Percentiles rank a stretch among this genome's conserved stretches.
Evolutionary conservation across 805 yeast species (phyloP).

Genomic region (Yamadazyma insecticola): DNA sequence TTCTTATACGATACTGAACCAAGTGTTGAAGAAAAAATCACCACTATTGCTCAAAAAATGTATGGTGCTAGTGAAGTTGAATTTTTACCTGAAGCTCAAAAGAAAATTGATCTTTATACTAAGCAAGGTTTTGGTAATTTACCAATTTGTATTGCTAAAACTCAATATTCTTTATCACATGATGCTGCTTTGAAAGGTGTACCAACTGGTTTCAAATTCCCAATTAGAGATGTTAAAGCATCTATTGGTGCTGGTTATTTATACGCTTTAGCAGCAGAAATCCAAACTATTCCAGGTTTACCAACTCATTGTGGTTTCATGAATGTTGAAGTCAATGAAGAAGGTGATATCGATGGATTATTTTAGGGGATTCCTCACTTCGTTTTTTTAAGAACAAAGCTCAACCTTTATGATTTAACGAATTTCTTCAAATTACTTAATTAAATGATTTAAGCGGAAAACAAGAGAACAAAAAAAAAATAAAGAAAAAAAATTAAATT

Average conservation of each 20-base stretch:
- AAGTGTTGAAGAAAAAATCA: constrained; percentile 65
- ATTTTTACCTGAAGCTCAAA: constrained; percentile 73
- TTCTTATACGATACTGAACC: constrained; percentile 59
- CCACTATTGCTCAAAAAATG: constrained; percentile 73
- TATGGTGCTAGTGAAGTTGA: constrained; percentile 89
- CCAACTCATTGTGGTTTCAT: constrained; percentile 95
- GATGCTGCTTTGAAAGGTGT: constrained; percentile 93
- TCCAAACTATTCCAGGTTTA: constrained; percentile 95
- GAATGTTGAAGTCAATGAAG: constrained; percentile 90
- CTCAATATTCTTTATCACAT: constrained; percentile 93
- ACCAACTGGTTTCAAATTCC: constrained; percentile 90
- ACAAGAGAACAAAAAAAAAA: no score
- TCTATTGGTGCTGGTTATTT: constrained; percentile 96
- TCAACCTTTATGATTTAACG: no score
- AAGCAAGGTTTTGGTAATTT: constrained; percentile 84
- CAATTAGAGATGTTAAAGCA: constrained; percentile 90
- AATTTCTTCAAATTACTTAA: no score
- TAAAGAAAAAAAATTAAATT: no score
- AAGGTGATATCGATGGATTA: constrained; percentile 87
- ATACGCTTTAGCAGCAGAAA: constrained; percentile 95
- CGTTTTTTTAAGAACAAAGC: no score
- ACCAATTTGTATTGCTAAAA: constrained; percentile 96
- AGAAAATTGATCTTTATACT: constrained; percentile 77
- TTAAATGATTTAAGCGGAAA: no score
- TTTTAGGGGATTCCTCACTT: constrained; percentile 7